Base-by-base conservation (phyloP, 2,329 filamentous ascomycete species). In the Pleomassaria siparia region DNA sequence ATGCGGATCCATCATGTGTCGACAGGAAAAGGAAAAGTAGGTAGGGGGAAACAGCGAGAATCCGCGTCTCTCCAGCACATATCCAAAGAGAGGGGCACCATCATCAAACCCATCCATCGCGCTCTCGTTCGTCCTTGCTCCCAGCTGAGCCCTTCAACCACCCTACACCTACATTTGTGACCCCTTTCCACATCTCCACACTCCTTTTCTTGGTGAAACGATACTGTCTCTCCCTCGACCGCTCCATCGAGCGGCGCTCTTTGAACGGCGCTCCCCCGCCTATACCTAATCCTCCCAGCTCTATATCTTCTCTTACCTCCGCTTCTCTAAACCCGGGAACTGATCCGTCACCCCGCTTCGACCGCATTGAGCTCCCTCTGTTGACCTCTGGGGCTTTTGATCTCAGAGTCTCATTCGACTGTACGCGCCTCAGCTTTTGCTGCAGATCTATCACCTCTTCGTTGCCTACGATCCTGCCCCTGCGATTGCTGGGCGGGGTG, bases 241-340 rank as follows among this genome's bases (percentile, higher is more conserved):
- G 60, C 44, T 70, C 66, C 2, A 70, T n/a, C n/a, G n/a, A n/a
- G n/a, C n/a, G 50, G 4, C 66, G 53, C 28, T 63, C 55, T 43
- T 64, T 64, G 51, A 70, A 63, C 9, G 59, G 58, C 4, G 52
- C 56, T 18, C 66, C 58, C 2, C 58, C 56, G 5, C 51, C 54
- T 1, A 55, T 35, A 15, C 57, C 60, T 6, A 70, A 20, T 0
- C 61, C 62, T 16, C 55, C 61, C 5, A 69, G 58, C 36, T 69
- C 68, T 25, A 68, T 63, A 30, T 70, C 67, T n/a, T 70, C 67
- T 16, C 60, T 50, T 8, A 70, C 62, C 48, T 70, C 69, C 2
- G 66, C 66, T 43, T 71, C 69, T 29, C 69, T 54, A 48, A 71
- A 72, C 1, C 68, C 69, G 8, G 69, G 50, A 1, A 60, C 55